phyloP scores from a whole-genome alignment of 1,139 yeast genomes.

The Blastobotrys indianensis region DNA sequence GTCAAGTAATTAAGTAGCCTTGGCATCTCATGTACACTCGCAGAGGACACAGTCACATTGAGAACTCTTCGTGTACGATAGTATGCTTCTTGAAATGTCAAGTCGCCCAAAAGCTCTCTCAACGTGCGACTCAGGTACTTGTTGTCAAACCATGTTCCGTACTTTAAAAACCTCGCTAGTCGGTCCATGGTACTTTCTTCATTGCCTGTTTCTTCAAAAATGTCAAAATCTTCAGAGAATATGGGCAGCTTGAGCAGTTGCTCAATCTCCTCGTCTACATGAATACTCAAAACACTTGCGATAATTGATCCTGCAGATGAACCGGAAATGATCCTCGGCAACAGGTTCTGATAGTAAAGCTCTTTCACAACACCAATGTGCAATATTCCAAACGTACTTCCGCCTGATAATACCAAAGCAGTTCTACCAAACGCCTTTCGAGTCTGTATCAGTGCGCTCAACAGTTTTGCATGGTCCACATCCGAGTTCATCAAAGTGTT shows the following conservation, averaged over 20 bases:
- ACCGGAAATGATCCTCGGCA: slow-evolving; percentile 91
- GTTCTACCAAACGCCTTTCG: slow-evolving; percentile 90
- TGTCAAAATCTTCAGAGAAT: slow-evolving; percentile 56
- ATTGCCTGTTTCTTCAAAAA: slow-evolving; percentile 55
- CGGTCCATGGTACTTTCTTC: slow-evolving; percentile 45
- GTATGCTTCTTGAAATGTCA: slow-evolving; percentile 93
- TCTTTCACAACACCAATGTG: slow-evolving; percentile 90
- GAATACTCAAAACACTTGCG: slow-evolving; percentile 81
- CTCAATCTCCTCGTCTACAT: slow-evolving; percentile 67
- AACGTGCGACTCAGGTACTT: slow-evolving; percentile 65
- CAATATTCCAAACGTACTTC: slow-evolving; percentile 87
- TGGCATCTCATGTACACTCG: slow-evolving; percentile 40
- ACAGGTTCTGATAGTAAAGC: slow-evolving; percentile 60
- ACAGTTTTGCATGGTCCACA: slow-evolving; percentile 55
- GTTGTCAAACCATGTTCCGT: slow-evolving; percentile 87
- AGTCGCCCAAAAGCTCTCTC: slow-evolving; percentile 76
- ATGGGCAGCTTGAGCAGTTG: slow-evolving; percentile 38
- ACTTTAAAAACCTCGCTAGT: slow-evolving; percentile 59
- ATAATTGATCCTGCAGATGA: slow-evolving; percentile 95
- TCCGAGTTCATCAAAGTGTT: slow-evolving; percentile 41
- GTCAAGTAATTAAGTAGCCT: slow-evolving; percentile 80
- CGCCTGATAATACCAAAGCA: slow-evolving; percentile 89
- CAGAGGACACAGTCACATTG: slow-evolving; percentile 86
- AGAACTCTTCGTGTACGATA: slow-evolving; percentile 75
- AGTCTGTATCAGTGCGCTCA: slow-evolving; percentile 80